Evolutionary conservation across 1,284 basidiomycete species (phyloP).

Genomic region (Ganoderma boninense): DNA sequence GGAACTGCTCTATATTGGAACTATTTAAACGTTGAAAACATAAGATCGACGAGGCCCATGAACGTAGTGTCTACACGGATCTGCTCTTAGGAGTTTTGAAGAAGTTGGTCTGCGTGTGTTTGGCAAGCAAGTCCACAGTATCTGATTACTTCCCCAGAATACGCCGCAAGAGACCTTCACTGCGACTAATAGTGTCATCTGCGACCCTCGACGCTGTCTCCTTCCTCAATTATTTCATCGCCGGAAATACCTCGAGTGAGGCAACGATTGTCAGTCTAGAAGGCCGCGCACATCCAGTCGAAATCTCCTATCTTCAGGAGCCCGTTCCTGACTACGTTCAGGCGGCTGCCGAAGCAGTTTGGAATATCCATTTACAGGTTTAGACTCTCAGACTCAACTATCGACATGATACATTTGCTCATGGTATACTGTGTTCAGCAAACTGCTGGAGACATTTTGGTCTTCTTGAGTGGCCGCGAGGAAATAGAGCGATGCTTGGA

Average conservation of each 20-base stretch:
- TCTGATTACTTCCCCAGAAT: slow-evolving; percentile 59
- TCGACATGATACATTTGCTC: slow-evolving; percentile 11
- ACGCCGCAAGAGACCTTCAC: slow-evolving; percentile 85
- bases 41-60: slow-evolving; percentile 97
- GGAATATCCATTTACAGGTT: slow-evolving; percentile 88
- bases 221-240: slow-evolving; percentile 90
- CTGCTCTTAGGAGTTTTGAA: slow-evolving; percentile 92
- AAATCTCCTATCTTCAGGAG: slow-evolving; percentile 80
- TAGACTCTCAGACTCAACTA: slow-evolving; percentile 6
- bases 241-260: slow-evolving; percentile 55
- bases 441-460: slow-evolving; percentile 88
- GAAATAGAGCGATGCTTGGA: slow-evolving; percentile 94
- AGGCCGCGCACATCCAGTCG: slow-evolving; percentile 93
- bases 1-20: slow-evolving; percentile 18
- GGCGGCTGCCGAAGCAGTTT: slow-evolving; percentile 85
- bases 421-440: slow-evolving; percentile 48
- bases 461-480: slow-evolving; percentile 96
- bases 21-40: slow-evolving; percentile 19
- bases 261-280: slow-evolving; percentile 89
- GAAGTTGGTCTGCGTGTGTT: slow-evolving; percentile 59
- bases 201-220: slow-evolving; percentile 93
- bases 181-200: slow-evolving; percentile 92
- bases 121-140: neutral
- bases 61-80: slow-evolving; percentile 95
- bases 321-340: slow-evolving; percentile 84